Evolutionary conservation across 1,284 basidiomycete species (phyloP), one percentile per base, ranked within the genome.

Genomic region (Phenoliferia sp.): DNA sequence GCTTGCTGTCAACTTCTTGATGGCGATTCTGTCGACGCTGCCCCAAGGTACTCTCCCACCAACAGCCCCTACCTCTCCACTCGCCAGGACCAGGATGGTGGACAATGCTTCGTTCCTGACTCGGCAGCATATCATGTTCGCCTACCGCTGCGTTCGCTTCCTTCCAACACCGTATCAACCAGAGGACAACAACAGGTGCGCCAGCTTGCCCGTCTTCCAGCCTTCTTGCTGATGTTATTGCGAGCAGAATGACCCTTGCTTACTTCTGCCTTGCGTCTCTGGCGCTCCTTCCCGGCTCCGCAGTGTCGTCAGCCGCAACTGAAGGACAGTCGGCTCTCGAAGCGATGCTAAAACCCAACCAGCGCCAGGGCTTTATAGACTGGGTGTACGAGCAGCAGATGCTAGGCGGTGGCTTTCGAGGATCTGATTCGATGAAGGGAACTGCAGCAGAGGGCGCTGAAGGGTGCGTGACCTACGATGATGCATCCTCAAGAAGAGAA

Each of bases 341-440:
- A 22, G 65, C 65, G 19, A 57, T 69, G 61, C 61, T 74, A 22
- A 63, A 66, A 28, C 56, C 59, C 0, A n/a, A 32, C 3, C 68
- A 74, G 54, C 34, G 52, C 0, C 3, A 61, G 7, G 73, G 67
- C 2, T 73, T 65, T 50, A 32, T 56, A 39, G 68, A 73, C 50
- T 76, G 75, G 75, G 70, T 75, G 17, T 76, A 76, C 61, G 65
- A 66, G 19, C 75, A 74, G 59, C 75, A 75, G 58, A 17, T 54
- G 3, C 34, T 66, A 3, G 15, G n/a, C 1, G 75, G 75, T 2
- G 75, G 75, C 6, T 76, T 76, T 36, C n/a, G 71, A 15, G 75
- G 75, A 19, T 66, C 69, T 28, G 69, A 66, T 32, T 71, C 67
- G 29, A 56, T 71, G 48, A 56, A 33, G 34, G 44, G 36, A 3